Base-by-base conservation (phyloP, 2,329 filamentous ascomycete genomes). In the Alternaria atra region DNA sequence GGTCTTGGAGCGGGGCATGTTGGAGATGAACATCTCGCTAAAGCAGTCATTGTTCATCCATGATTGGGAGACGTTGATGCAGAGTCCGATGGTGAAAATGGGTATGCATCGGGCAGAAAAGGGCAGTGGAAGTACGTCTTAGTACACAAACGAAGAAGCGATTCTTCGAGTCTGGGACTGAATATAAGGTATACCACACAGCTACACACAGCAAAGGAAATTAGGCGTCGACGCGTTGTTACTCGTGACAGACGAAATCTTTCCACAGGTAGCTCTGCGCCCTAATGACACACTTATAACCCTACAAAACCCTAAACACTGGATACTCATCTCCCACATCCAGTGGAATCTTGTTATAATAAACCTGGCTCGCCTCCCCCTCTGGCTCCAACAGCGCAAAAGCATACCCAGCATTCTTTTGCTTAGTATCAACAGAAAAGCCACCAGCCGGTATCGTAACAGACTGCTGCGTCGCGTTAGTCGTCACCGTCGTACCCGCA, bases 11-110 rank as follows among this genome's bases (percentile, higher is more conserved):
- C 75, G 82, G 39, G 79, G 77, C 12, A 79, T 78, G 8, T 78
- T 79, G 32, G 83, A 85, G 66, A 82, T 84, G 54, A 68, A 75
- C 20, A 66, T 80, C 6, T 82, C 80, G 29, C 75, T 80, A 9
- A 40, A 40, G 17, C 39, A 40, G 10, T 23, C 39, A 25, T 68
- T 74, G 57, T 83, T 84, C 78, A 64, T 85, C 35, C 82, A 85
- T 68, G 77, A 84, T 37, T 72, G 70, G 71, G 66, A 69, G 7
- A 73, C 65, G 42, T 44, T 73, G 54, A 73, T 69, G 69, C 57
- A 63, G 55, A 73, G 70, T 59, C 71, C 68, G 2, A 73, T 73
- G 66, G 63, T 71, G 9, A 71, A 72, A 63, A 68, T 71, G 58
- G 69, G 71, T 39, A 63, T 60, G 58, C n/a, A 10, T 40, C 17